Base-by-base conservation (phyloP, 768 basidiomycete species). In the Mycena rosella region DNA sequence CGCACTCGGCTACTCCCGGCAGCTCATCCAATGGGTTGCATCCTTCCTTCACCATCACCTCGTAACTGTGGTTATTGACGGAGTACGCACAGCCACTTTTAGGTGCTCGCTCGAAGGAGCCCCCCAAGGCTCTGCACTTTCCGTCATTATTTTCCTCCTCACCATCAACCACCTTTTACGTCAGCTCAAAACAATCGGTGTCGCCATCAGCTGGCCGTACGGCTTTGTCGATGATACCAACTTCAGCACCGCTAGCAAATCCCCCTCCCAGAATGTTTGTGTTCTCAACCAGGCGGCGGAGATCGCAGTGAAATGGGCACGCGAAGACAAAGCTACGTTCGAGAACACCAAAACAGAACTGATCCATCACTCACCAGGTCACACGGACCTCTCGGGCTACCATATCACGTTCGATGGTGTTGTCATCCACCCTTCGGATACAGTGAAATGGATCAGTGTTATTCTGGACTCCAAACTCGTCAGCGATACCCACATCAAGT, bases 81-180 rank as follows among this genome's bases (percentile, higher is more conserved):
- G n/a, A n/a, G n/a, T n/a, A n/a, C n/a, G n/a, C n/a, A n/a, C n/a
- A n/a, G n/a, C n/a, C n/a, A n/a, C n/a, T n/a, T n/a, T n/a, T n/a
- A n/a, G n/a, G n/a, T n/a, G n/a, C n/a, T n/a, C n/a, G n/a, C n/a
- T n/a, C n/a, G n/a, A n/a, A n/a, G n/a, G n/a, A n/a, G n/a, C n/a
- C n/a, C n/a, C n/a, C 2, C 58, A 59, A 24, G 58, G 58, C 2
- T 59, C 58, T 1, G 58, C 58, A 7, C 45, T 59, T 2, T 47
- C 58, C 2, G 44, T 59, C 20, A 59, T 59, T 6, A n/a, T 54
- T 29, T 59, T 59, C 57, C 17, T 29, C 10, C 30, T 59, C 11
- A 15, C 32, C n/a, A 47, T 59, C 26, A 59, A 59, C 20, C 57
- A 44, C 26, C 44, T 57, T 3, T 40, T 44, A 11, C 40, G 27